A percentile compares a stretch with the other conserved stretches of the same genome.
Evolutionary conservation across 1,284 basidiomycete genomes (phyloP).

Genomic region (Ceratobasidium sp.): DNA sequence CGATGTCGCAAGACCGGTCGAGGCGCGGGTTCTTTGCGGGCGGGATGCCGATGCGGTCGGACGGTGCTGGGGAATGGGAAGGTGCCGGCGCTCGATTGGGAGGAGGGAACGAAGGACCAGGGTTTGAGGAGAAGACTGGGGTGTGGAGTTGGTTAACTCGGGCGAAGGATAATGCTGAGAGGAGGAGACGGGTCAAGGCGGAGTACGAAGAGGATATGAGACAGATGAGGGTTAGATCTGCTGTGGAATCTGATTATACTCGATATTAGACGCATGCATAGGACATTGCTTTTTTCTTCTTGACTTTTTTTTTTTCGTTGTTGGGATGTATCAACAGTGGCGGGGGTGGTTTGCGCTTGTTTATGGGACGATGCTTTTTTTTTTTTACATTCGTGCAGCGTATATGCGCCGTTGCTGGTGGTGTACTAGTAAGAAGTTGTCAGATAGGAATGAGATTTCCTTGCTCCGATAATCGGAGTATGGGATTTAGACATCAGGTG

Average conservation of each 20-base stretch:
- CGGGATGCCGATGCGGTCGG: background rate
- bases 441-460: too few species aligned
- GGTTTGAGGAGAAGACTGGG: background rate
- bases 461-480: too few species aligned
- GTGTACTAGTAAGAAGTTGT: too few species aligned
- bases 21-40: conserved; percentile 4
- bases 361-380: too few species aligned
- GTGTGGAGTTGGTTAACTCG: background rate
- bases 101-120: background rate
- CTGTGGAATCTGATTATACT: conserved; percentile 7
- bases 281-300: conserved; percentile 4
- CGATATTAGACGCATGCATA: conserved; percentile 11
- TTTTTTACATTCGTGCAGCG: too few species aligned
- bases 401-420: too few species aligned
- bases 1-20: background rate
- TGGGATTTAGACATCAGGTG: too few species aligned
- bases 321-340: background rate
- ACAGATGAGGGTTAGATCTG: background rate
- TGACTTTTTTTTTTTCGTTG: background rate
- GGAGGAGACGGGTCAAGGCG: conserved; percentile 1
- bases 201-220: conserved; percentile 27
- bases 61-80: background rate
- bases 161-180: conserved; percentile 2
- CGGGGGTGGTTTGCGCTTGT: too few species aligned
- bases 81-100: background rate